Base-by-base conservation (phyloP, 2,329 filamentous ascomycete genomes). In the Diaporthe australafricana region DNA sequence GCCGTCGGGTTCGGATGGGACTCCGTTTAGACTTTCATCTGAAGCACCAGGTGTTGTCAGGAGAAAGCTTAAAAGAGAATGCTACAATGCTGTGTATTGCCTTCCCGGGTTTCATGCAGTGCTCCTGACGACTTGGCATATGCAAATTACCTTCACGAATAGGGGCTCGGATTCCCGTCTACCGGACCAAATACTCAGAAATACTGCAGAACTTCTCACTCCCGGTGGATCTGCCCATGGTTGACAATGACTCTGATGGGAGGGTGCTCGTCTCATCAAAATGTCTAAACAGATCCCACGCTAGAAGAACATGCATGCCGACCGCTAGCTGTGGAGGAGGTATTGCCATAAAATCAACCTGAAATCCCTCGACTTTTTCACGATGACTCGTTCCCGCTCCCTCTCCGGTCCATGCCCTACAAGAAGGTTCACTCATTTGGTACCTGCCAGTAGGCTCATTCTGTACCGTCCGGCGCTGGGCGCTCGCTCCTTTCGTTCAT, bases 11-110 rank as follows among this genome's bases (percentile, higher is more conserved):
- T 20, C 20, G 30, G 47, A 25, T 40, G 30, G 22, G 20, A 48
- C 22, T n/a, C 48, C 38, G 60, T 42, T 62, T 69, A 62, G 9
- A 62, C 52, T 69, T 62, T 69, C 67, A 52, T 69, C 67, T 69
- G 67, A 69, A 62, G 40, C 67, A 52, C 53, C 56, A 40, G n/a
- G 5, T n/a, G 52, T 47, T 45, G 52, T 65, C 60, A 47, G 38
- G 53, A 53, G 50, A 68, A 68, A 68, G 50, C 40, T 68, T 68
- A 56, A 22, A 25, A 32, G 5, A n/a, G 22, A 47, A 57, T 4
- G 25, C 38, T 6, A 56, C 27, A 53, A 68, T 20, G 52, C 20
- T 16, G 27, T 22, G n/a, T 25, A 27, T 38, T 27, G 60, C 12
- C 8, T 12, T 65, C 60, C 14, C 32, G 47, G 60, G 60, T 65